phyloP scores from a whole-genome alignment of 306 rosid genomes.

The Alnus rubra region DNA sequence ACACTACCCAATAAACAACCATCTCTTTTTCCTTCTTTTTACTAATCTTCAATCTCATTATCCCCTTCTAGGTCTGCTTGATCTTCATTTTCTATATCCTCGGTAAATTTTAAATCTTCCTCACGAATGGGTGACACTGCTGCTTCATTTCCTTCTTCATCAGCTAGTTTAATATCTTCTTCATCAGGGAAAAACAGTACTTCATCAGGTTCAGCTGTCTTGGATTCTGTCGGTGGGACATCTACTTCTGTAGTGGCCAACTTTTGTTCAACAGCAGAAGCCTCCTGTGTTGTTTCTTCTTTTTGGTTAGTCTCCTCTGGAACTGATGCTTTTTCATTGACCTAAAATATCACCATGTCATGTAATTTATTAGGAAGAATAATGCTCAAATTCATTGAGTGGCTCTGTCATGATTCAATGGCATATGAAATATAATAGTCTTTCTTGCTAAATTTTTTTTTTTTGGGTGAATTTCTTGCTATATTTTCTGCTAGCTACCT shows the following conservation, averaged over 20 bases:
- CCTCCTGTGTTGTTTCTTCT: constrained; percentile 11
- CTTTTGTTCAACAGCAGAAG: not conserved
- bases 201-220: not conserved
- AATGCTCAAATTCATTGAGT: not conserved
- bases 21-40: not conserved
- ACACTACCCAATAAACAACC: too few relatives aligned
- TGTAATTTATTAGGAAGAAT: not conserved
- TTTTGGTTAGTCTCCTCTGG: not conserved
- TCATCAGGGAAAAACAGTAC: not conserved
- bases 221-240: not conserved
- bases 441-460: too few relatives aligned
- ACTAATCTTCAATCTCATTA: not conserved
- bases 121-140: not conserved
- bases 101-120: not conserved
- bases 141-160: not conserved
- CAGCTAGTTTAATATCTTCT: not conserved
- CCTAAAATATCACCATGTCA: not conserved
- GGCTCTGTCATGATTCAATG: too few relatives aligned
- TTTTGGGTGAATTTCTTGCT: too few relatives aligned
- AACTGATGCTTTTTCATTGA: not conserved
- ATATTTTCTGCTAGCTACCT: too few relatives aligned
- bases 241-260: not conserved
- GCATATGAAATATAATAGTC: too few relatives aligned
- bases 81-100: not conserved
- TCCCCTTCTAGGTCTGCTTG: not conserved